phyloP scores from a whole-genome alignment of 2,329 filamentous ascomycete species.

The Xylaria hypoxylon region DNA sequence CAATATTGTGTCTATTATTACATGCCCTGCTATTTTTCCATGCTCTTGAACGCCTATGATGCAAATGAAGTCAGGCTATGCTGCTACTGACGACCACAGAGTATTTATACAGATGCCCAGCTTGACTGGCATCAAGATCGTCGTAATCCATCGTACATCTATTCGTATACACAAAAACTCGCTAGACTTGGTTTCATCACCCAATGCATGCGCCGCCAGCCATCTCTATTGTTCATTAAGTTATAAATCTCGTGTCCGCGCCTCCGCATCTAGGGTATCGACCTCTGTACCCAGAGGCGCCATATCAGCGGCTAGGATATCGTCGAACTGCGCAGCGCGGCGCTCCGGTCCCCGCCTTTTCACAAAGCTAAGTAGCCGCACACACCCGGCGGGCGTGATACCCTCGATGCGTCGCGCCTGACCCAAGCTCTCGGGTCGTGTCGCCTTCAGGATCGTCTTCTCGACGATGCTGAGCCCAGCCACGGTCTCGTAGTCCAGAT shows the following conservation, averaged over 20 bases:
- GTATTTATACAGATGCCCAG: constrained; percentile 5
- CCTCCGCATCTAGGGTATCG: constrained; percentile 56
- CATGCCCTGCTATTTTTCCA: neutral
- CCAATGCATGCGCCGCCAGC: neutral
- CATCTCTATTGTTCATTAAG: neutral
- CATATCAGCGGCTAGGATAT: constrained; percentile 39
- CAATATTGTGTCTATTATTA: neutral
- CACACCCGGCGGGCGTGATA: constrained; percentile 69
- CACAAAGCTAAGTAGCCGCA: constrained; percentile 74
- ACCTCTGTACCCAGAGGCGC: constrained; percentile 52
- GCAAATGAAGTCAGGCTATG: constrained; percentile 4
- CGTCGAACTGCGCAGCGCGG: constrained; percentile 33
- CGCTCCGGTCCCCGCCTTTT: constrained; percentile 51
- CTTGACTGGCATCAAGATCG: too few species aligned
- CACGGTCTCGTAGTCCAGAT: constrained; percentile 81
- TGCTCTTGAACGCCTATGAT: constrained; percentile 21
- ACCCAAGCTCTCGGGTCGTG: constrained; percentile 84
- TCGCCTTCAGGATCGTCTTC: constrained; percentile 74
- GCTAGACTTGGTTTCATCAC: neutral
- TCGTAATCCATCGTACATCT: constrained; percentile 14
- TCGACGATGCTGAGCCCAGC: constrained; percentile 84
- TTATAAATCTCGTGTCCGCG: constrained; percentile 53
- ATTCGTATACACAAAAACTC: constrained; percentile 9
- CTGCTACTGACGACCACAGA: neutral
- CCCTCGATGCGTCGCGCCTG: constrained; percentile 92